Conservation (phyloP, 768 basidiomycete genomes). For the Suillus alpinus region DNA sequence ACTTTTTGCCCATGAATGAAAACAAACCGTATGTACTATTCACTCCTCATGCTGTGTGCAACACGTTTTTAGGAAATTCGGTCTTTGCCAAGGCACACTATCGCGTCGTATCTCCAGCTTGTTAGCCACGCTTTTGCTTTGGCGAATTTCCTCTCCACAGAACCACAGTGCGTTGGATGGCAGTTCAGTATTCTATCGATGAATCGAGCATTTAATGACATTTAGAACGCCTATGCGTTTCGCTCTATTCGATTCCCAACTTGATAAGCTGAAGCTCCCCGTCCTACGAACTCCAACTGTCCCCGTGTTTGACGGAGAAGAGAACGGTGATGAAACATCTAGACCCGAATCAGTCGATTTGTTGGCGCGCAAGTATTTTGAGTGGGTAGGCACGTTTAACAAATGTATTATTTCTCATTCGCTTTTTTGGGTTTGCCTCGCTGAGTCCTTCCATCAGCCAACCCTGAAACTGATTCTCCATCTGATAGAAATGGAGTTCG, state of each 20-base stretch:
- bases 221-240: conserved; percentile 29
- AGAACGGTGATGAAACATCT: conserved; percentile 17
- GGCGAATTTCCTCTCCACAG: conserved; percentile 33
- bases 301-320: conserved; percentile 13
- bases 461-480: neutral
- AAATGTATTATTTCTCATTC: conserved; percentile 31
- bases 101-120: conserved; percentile 53
- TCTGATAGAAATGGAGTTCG: neutral
- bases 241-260: conserved; percentile 58
- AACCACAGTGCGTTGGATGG: conserved; percentile 17
- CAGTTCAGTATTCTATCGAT: neutral
- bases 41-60: neutral
- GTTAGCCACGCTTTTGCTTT: conserved; percentile 46
- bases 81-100: conserved; percentile 24
- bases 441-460: conserved; percentile 10
- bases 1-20: conserved; percentile 37
- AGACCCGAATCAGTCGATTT: conserved; percentile 36
- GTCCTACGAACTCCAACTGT: conserved; percentile 33
- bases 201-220: neutral
- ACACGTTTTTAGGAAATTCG: conserved; percentile 2
- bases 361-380: conserved; percentile 54
- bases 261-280: conserved; percentile 51
- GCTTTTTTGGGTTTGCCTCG: conserved; percentile 3
- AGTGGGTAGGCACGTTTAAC: conserved; percentile 45
- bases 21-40: conserved; percentile 20